These are phyloP conservation scores for Phytophthora citrophthora DNA, from an alignment of 352 stramenopile species.

Conservation along the genomic window DNA sequence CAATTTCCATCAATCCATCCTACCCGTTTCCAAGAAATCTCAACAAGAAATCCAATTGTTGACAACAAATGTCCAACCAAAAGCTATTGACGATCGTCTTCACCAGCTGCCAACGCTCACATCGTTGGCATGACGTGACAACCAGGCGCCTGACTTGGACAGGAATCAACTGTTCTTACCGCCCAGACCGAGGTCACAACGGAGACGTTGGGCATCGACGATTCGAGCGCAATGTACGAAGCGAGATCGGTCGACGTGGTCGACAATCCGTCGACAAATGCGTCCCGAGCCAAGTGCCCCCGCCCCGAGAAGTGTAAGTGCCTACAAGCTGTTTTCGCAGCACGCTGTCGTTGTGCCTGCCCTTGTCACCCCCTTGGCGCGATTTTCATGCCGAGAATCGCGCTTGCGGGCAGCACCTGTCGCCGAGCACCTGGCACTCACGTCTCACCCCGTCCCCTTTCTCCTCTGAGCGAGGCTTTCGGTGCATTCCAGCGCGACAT, in stretches of 20 bases:
- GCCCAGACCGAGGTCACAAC: neutral
- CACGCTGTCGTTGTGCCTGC: constrained; percentile 24
- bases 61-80: neutral
- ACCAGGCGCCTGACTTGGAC: neutral
- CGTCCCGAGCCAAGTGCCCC: constrained; percentile 23
- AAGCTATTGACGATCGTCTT: neutral
- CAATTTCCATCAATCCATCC: neutral
- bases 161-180: constrained; percentile 2
- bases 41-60: too few species aligned
- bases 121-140: constrained; percentile 1
- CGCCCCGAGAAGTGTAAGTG: constrained; percentile 31
- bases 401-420: constrained; percentile 33
- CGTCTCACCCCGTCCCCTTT: constrained; percentile 21
- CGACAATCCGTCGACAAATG: constrained; percentile 26
- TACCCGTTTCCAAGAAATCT: neutral
- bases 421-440: constrained; percentile 22
- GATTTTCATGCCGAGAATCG: neutral
- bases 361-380: constrained; percentile 5
- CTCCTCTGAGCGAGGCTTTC: constrained; percentile 25
- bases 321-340: constrained; percentile 37
- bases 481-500: constrained; percentile 31
- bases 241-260: neutral
- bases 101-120: neutral
- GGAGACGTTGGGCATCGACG: constrained; percentile 3
- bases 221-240: constrained; percentile 1